phyloP scores from a whole-genome alignment of 345 rosid genomes.

The Bruguiera sexangula region DNA sequence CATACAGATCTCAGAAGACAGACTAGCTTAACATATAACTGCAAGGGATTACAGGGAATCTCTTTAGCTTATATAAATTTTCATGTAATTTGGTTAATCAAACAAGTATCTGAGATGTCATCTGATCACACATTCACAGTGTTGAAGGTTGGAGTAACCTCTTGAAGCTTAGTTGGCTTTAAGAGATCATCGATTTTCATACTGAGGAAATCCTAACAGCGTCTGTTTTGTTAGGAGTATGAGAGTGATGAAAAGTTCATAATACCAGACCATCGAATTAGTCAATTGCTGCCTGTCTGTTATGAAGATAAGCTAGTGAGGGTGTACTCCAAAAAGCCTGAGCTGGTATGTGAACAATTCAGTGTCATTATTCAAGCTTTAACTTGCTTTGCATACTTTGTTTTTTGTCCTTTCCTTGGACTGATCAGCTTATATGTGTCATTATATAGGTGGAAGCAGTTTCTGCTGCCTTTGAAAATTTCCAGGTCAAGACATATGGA shows the following conservation, averaged over 20 bases:
- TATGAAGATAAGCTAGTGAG: slow-evolving; percentile 48
- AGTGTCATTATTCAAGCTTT: not conserved
- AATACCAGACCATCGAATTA: slow-evolving; percentile 31
- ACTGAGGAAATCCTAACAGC: slow-evolving; percentile 6
- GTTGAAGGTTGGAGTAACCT: not conserved
- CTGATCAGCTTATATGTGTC: not conserved
- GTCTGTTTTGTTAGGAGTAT: slow-evolving; percentile 37
- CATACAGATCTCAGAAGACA: not conserved
- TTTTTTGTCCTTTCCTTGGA: not conserved
- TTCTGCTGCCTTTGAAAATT: slow-evolving; percentile 45
- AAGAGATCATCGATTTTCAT: not conserved
- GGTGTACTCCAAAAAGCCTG: slow-evolving; percentile 54
- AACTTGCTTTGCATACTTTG: not conserved
- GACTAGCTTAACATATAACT: not conserved
- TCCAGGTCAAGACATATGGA: slow-evolving; percentile 34
- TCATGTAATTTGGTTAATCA: not conserved
- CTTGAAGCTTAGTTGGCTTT: not conserved
- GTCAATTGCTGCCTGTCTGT: slow-evolving; percentile 50
- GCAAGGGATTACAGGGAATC: not conserved
- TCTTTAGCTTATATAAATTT: not conserved
- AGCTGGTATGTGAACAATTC: slow-evolving; percentile 37
- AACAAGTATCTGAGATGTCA: not conserved
- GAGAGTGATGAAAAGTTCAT: slow-evolving; percentile 29
- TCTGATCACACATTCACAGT: not conserved
- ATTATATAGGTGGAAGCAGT: slow-evolving; percentile 39